These are phyloP conservation scores for Pseudevernia furfuracea DNA, from an alignment of 495 filamentous ascomycete genomes.

Conservation along the genomic window DNA sequence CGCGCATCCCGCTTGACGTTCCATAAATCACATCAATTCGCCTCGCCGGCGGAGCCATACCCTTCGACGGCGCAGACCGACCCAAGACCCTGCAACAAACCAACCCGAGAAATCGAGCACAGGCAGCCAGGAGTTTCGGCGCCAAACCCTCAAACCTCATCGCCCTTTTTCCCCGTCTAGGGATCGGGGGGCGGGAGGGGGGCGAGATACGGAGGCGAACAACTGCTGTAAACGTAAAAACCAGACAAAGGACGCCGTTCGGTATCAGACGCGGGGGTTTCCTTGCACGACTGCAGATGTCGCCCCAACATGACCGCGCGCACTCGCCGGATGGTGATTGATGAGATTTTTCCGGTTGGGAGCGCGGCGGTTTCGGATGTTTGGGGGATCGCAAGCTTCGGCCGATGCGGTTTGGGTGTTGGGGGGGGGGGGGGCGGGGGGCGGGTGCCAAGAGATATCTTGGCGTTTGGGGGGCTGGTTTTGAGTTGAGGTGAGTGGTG, in stretches of 20 bases:
- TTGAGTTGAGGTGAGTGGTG: not conserved
- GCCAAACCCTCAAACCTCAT: too few relatives aligned
- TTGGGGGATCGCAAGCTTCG: not conserved
- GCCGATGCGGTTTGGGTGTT: not conserved
- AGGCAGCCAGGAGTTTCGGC: not conserved
- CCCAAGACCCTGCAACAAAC: not conserved
- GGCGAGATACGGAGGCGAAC: too few relatives aligned
- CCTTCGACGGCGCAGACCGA: not conserved
- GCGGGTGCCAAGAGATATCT: not conserved
- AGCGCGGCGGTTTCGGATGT: constrained; percentile 2
- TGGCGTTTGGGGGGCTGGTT: not conserved
- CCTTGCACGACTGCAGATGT: too few relatives aligned
- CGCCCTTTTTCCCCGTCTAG: too few relatives aligned
- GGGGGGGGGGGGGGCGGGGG: too few relatives aligned
- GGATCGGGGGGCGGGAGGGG: too few relatives aligned
- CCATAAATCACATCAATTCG: not conserved
- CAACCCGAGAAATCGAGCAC: not conserved
- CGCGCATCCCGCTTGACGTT: not conserved
- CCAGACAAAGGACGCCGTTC: too few relatives aligned
- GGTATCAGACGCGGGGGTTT: too few relatives aligned
- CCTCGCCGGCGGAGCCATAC: not conserved
- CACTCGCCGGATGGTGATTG: too few relatives aligned
- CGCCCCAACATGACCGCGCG: too few relatives aligned
- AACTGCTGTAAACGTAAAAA: too few relatives aligned
- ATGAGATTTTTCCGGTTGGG: too few relatives aligned